Evolutionary conservation across 148 eudicot genomes (phyloP), one percentile per base, ranked within the genome.

Genomic region (Rhododendron simsii): DNA sequence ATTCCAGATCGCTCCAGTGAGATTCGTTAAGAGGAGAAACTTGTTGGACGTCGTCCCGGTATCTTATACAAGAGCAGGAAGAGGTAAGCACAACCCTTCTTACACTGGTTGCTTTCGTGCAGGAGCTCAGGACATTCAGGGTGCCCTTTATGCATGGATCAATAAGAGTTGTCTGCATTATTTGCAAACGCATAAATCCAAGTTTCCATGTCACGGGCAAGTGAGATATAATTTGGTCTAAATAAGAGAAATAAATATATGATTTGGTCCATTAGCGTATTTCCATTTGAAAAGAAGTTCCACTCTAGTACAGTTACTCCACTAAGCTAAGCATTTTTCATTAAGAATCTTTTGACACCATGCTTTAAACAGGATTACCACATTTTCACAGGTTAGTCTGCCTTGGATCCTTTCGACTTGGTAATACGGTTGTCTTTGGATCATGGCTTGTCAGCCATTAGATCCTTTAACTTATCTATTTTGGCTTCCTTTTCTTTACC

Each of bases 1-100:
- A 96, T 23, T 95, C 93, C 6, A 93, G 91, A 89, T 95, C 95
- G 26, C 95, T 96, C 99, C 99, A 96, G 59, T 96, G 99, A 33
- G 98, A 92, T 90, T 96, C 99, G 81, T 95, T 92, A 13, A 96
- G 94, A 84, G 93, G 94, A 84, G 94, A 90, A 77, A 88, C 80
- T 57, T 88, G 87, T 51, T 91, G 88, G 59, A 85, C 90, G 69
- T 96, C 98, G 8, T 89, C 86, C 20, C 91, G 89, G 75, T 95
- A 96, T 92, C 99, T 88, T 85, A 95, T 92, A 7, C 98, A 90
- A 37, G 99, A 93, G 88, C 99, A 96, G 78, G 99, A 96, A n/a
- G 99, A 96, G 86, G 99, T 96, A 41, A 94, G 87, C 78, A 96
- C 98, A 77, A 95, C 93, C 90, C 98, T 90, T 89, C 90, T 94